Evolutionary conservation across 2,329 filamentous ascomycete genomes (phyloP).

Genomic region (Colletotrichum shisoi): DNA sequence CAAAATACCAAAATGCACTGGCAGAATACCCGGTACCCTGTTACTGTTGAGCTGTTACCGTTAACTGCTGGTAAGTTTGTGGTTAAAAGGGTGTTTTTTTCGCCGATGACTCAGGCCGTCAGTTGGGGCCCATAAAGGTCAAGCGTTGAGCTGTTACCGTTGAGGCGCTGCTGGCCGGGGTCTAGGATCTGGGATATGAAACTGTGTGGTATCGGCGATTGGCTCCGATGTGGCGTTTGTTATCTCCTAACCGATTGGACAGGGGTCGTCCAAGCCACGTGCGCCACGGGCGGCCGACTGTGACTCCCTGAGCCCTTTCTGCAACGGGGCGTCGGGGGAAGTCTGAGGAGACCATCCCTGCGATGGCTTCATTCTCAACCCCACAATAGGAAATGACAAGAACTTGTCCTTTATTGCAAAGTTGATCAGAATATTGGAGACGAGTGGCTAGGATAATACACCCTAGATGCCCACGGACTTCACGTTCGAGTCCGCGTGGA

Average conservation of each 20-base stretch:
- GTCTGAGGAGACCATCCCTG: background rate
- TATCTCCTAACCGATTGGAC: conserved; percentile 11
- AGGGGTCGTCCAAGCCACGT: conserved; percentile 2
- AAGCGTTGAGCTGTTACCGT: background rate
- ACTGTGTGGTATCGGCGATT: conserved; percentile 20
- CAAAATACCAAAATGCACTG: too few species aligned
- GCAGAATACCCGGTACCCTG: too few species aligned
- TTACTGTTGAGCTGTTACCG: too few species aligned
- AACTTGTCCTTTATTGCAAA: background rate
- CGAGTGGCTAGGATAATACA: background rate
- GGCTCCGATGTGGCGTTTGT: conserved; percentile 18
- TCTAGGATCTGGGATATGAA: background rate
- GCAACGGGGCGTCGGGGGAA: background rate
- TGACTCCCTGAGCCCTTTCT: background rate
- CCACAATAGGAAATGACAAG: background rate
- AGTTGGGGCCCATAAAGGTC: too few species aligned
- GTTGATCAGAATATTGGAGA: background rate
- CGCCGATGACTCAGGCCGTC: too few species aligned
- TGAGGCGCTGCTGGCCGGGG: background rate
- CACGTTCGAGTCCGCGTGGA: background rate
- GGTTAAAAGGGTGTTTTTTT: too few species aligned
- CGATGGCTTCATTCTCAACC: conserved; percentile 5
- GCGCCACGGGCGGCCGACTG: conserved; percentile 7
- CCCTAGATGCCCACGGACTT: conserved; percentile 15
- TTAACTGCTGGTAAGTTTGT: too few species aligned